Percentiles rank a stretch among this genome's conserved stretches.
Conservation (phyloP, 805 yeast species). For the Metschnikowia cerradonensis region DNA sequence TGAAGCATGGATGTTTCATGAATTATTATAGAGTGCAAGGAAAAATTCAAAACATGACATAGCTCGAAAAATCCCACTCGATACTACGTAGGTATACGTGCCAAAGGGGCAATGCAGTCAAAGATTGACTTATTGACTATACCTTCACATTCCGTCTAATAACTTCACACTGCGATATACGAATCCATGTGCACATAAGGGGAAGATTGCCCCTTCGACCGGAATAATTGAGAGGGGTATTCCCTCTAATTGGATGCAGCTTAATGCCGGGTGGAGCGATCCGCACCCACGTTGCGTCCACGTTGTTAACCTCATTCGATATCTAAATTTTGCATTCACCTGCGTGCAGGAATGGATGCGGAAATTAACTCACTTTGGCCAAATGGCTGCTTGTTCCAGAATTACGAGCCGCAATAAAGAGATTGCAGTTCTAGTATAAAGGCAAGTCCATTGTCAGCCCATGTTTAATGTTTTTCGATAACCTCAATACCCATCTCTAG, state of each 20-base stretch:
- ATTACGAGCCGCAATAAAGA: background rate
- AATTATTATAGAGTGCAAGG: too few species aligned
- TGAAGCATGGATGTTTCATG: too few species aligned
- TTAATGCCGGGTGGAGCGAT: background rate
- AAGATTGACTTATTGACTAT: too few species aligned
- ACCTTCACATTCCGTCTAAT: too few species aligned
- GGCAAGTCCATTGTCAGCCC: background rate
- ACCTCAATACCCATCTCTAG: background rate
- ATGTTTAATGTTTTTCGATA: background rate
- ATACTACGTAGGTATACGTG: too few species aligned
- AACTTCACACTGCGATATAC: too few species aligned
- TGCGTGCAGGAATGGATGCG: slow-evolving; percentile 1
- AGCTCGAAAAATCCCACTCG: too few species aligned
- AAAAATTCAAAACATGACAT: too few species aligned
- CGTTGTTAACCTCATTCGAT: background rate
- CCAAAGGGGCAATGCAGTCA: too few species aligned
- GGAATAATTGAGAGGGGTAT: background rate
- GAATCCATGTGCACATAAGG: too few species aligned
- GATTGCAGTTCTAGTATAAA: background rate
- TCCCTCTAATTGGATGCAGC: background rate
- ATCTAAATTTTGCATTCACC: background rate
- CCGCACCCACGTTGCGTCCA: slow-evolving; percentile 4
- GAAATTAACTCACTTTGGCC: background rate
- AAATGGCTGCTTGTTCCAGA: background rate
- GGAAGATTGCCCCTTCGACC: background rate